Evolutionary conservation across 768 basidiomycete species (phyloP), one percentile per base, ranked within the genome.

Genomic region (Auricularia heimuer): DNA sequence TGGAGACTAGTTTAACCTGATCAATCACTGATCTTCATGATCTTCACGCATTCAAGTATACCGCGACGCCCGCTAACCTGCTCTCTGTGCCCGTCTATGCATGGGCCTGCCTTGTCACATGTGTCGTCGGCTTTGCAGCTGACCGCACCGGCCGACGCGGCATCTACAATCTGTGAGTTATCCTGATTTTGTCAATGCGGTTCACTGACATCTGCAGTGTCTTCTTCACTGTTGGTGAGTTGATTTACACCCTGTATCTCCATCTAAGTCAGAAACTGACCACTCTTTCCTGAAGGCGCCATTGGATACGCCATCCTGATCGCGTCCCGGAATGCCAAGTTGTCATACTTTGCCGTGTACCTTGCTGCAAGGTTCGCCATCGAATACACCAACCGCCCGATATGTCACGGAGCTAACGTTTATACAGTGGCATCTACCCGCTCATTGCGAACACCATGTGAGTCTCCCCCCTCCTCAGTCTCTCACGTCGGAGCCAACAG

Each of bases 31-130:
- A 56, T 91, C 91, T 78, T 75, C 90, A 63, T 29, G 29, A 29
- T 29, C 90, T 90, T 0, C 87, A 83, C 51, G 90, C 91, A 70
- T 90, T 90, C 72, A 85, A 82, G 65, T 90, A 79, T 72, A 75
- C 75, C n/a, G 86, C 88, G 3, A 89, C 88, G 0, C 79, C 80
- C 0, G 89, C 90, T 7, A 91, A 92, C 72, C 77, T 92, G 51
- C 73, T 92, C 63, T 89, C 87, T 3, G 88, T 91, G 3, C 90
- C 90, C 0, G 87, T 90, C 44, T 92, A 91, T 69, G 79, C 79
- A 7, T 79, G 84, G 54, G 90, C 90, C 11, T 86, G 87, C 68
- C 75, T 85, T 29, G 72, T 84, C 45, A 91, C 90, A 3, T 88
- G 85, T 70, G 63, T 74, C 0, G 83, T 89, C 37, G 88, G 87